Evolutionary conservation across 176 grass and related monocot genomes (phyloP).

Genomic region (Secale cereale): DNA sequence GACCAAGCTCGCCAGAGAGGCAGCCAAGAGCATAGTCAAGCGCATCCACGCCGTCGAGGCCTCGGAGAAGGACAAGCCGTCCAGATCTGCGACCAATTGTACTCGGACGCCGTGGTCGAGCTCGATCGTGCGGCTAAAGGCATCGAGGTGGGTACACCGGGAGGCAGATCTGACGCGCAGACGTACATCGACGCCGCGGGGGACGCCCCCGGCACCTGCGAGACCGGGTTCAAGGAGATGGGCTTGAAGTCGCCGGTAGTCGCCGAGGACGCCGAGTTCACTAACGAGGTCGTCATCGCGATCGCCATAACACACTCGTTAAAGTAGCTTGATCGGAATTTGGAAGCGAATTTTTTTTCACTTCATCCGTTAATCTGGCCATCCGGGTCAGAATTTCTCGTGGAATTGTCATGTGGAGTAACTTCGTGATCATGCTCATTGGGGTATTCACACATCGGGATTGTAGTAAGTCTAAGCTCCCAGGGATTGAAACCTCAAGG

Average conservation of each 20-base stretch:
- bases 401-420: neutral
- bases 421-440: too few species aligned
- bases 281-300: constrained; percentile 34
- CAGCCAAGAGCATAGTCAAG: neutral
- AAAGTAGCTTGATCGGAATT: neutral
- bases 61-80: constrained; percentile 22
- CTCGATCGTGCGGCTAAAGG: constrained; percentile 15
- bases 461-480: too few species aligned
- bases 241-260: constrained; percentile 22
- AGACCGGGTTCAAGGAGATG: constrained; percentile 36
- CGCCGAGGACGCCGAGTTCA: constrained; percentile 39
- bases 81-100: constrained; percentile 30
- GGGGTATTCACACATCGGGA: too few species aligned
- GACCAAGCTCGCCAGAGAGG: neutral
- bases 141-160: neutral
- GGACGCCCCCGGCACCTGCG: constrained; percentile 41
- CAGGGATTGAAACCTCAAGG: too few species aligned
- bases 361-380: neutral
- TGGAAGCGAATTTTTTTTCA: neutral
- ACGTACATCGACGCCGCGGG: constrained; percentile 16
- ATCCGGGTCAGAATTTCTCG: neutral
- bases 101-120: constrained; percentile 27
- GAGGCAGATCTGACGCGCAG: neutral
- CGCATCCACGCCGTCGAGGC: constrained; percentile 37
- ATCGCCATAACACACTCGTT: constrained; percentile 28